phyloP scores from a whole-genome alignment of 1,284 basidiomycete species.

The Fomitopsis pinicola region DNA sequence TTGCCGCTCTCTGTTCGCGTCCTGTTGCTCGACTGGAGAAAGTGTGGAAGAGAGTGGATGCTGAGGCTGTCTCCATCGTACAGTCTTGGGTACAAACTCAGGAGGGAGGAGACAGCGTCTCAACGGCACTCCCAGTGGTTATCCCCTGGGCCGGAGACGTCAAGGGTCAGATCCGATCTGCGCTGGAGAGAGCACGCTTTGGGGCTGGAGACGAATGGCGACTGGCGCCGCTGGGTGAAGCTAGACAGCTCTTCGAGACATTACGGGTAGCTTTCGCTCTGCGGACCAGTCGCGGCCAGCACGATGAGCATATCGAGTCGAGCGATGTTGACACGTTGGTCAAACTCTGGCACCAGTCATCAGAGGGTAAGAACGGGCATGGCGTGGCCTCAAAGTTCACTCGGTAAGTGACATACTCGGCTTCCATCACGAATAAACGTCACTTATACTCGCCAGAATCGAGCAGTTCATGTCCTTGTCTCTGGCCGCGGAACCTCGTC shows the following conservation, averaged over 20 bases:
- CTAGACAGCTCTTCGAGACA: slow-evolving; percentile 45
- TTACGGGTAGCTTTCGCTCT: slow-evolving; percentile 48
- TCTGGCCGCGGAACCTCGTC: slow-evolving; percentile 65
- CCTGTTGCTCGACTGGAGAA: slow-evolving; percentile 73
- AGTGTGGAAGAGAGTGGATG: slow-evolving; percentile 70
- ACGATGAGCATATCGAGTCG: slow-evolving; percentile 27
- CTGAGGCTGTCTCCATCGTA: slow-evolving; percentile 48
- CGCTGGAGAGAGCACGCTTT: slow-evolving; percentile 38
- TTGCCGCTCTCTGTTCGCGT: slow-evolving; percentile 59
- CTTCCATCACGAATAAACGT: not conserved
- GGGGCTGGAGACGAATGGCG: slow-evolving; percentile 40
- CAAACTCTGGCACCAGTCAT: slow-evolving; percentile 49
- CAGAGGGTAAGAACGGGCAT: slow-evolving; percentile 35
- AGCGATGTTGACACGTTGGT: slow-evolving; percentile 51
- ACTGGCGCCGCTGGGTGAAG: slow-evolving; percentile 37
- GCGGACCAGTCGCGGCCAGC: slow-evolving; percentile 40
- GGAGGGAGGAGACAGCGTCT: slow-evolving; percentile 31
- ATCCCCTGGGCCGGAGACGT: slow-evolving; percentile 69
- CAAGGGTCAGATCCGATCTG: slow-evolving; percentile 35
- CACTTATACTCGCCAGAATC: slow-evolving; percentile 39
- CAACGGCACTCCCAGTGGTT: slow-evolving; percentile 41
- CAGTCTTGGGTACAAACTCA: slow-evolving; percentile 61
- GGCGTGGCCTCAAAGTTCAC: slow-evolving; percentile 55
- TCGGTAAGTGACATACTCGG: slow-evolving; percentile 38
- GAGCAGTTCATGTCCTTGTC: slow-evolving; percentile 78